Evolutionary conservation across 2,329 filamentous ascomycete species (phyloP).

Genomic region (Phoma sp.): DNA sequence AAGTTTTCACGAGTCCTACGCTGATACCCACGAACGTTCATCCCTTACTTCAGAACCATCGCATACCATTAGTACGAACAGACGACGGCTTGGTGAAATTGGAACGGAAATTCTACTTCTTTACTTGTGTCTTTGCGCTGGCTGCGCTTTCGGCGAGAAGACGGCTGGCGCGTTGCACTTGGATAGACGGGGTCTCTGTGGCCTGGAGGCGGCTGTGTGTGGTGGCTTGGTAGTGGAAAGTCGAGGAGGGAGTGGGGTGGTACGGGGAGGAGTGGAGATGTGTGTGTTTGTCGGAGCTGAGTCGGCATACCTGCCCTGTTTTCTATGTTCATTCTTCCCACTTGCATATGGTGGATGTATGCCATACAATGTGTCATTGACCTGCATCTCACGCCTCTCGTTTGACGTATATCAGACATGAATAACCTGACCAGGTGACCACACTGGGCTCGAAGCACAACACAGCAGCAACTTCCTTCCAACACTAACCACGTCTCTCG

Average conservation of each 20-base stretch:
- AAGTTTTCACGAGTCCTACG: conserved; percentile 52
- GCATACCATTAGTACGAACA: conserved; percentile 47
- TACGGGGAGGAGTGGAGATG: conserved; percentile 18
- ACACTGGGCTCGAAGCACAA: background rate
- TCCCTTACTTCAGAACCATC: conserved; percentile 47
- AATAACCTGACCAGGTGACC: too few relatives aligned
- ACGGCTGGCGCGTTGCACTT: conserved; percentile 26
- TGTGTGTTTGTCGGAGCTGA: conserved; percentile 41
- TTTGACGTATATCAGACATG: too few relatives aligned
- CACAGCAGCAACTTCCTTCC: background rate
- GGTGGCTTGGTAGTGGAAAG: conserved; percentile 40
- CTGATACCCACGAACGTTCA: conserved; percentile 55
- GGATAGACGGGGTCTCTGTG: conserved; percentile 35
- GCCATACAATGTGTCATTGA: conserved; percentile 25
- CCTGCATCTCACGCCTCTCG: background rate
- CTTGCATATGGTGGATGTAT: conserved; percentile 26
- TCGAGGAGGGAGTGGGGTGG: conserved; percentile 17
- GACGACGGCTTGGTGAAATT: conserved; percentile 49
- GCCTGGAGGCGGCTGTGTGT: conserved; percentile 43
- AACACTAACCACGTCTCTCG: too few relatives aligned
- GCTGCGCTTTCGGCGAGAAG: conserved; percentile 13
- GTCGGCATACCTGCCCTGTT: conserved; percentile 29
- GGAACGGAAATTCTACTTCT: conserved; percentile 30
- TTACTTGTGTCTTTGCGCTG: conserved; percentile 20
- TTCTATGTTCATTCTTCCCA: conserved; percentile 22